Base-by-base conservation (phyloP, 2,329 filamentous ascomycete genomes). In the Decorospora gaudefroyi region DNA sequence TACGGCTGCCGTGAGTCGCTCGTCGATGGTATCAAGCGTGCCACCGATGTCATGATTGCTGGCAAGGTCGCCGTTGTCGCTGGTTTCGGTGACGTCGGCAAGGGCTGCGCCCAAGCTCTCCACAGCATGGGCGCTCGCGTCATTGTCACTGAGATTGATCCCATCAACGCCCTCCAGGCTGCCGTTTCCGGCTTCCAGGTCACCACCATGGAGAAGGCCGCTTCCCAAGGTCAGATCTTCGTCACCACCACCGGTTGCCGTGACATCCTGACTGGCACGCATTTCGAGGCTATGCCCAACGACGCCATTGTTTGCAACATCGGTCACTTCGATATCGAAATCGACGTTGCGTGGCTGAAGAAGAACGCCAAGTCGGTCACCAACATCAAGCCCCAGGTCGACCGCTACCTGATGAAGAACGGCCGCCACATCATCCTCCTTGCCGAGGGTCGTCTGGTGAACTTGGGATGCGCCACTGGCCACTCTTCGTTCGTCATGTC, bases 401-500 rank as follows among this genome's bases (percentile, higher is more conserved):
- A 99, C 84, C 90, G 93, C 74, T 99, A 85, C 87, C 80, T 87
- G 67, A 93, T 99, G 88, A 79, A 87, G 75, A 93, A 74, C 78
- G 93, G 93, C 78, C 86, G 88, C 68, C 87, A 97, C 84, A 91
- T 99, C 82, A 95, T 99, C 78, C 90, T 99, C 68, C 85, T 99
- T 57, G 93, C 93, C 56, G 93, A 97, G 82, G 93, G 93, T 65
- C 92, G 93, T 81, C 88, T 99, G 59, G 93, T 99, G 80, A 99
- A 99, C 87, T 83, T 99, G 66, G 93, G 93, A 76, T 99, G 93
- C 78, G 93, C 93, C 72, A 99, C 93, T 57, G 93, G 93, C 64
- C 93, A 99, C 87, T 96, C 91, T 63, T 97, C 92, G 39, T 99
- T 99, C 77, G 93, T 99, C 82, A 97, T 99, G 93, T 96, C 91